Conservation (phyloP, 441 rosid genomes). For the Erysimum cheiri region DNA sequence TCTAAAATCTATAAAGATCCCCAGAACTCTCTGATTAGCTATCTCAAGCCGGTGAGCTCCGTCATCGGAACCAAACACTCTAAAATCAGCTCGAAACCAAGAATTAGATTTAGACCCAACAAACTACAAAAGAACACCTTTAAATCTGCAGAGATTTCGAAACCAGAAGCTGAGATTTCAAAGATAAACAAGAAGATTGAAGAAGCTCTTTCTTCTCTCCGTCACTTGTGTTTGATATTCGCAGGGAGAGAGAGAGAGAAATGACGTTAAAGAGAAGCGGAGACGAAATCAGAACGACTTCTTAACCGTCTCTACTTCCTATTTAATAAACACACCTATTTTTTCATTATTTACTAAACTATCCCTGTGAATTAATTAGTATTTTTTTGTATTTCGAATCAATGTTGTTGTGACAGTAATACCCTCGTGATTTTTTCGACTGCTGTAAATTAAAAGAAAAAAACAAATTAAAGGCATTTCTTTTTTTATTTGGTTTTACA, state of each 20-base stretch:
- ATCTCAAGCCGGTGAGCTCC: slow-evolving; percentile 22
- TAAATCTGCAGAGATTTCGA: slow-evolving; percentile 18
- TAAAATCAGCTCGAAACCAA: slow-evolving; percentile 13
- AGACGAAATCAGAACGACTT: slow-evolving; percentile 49
- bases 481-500: not conserved
- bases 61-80: slow-evolving; percentile 18
- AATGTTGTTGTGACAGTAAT: slow-evolving; percentile 8
- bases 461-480: not conserved
- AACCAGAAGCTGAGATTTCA: slow-evolving; percentile 7
- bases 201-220: slow-evolving; percentile 7
- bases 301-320: slow-evolving; percentile 36
- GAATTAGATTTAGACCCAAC: slow-evolving; percentile 13
- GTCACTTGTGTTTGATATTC: not conserved
- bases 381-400: not conserved
- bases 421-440: no score
- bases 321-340: slow-evolving; percentile 6
- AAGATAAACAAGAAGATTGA: not conserved
- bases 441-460: not conserved
- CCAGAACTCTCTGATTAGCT: not conserved
- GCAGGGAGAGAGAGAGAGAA: slow-evolving; percentile 27
- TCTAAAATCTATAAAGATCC: not conserved
- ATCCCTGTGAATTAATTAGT: not conserved
- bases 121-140: not conserved
- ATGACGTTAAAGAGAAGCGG: slow-evolving; percentile 40
- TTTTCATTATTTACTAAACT: not conserved